phyloP scores from a whole-genome alignment of 129 eudicot species.

The Pulicaria dysenterica region DNA sequence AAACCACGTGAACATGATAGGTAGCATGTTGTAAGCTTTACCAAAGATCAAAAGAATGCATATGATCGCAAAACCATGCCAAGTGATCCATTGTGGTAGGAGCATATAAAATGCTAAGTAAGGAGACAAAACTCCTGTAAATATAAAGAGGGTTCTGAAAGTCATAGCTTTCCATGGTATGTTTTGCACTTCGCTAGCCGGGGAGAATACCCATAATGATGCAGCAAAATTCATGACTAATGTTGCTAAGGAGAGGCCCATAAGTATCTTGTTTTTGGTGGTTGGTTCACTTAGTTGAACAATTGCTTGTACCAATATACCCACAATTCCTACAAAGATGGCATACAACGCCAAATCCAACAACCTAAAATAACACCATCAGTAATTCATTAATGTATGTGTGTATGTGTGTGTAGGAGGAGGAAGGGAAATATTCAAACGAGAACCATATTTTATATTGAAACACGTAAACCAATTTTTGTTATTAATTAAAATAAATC shows the following conservation, averaged over 20 bases:
- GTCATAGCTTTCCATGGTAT: not conserved
- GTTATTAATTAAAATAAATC: too few relatives aligned
- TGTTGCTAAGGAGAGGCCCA: slow-evolving; percentile 13
- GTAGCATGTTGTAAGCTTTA: not conserved
- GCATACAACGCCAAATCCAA: slow-evolving; percentile 1
- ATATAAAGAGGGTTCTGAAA: not conserved
- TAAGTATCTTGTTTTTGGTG: slow-evolving; percentile 8
- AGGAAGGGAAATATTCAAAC: too few relatives aligned
- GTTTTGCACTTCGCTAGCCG: not conserved
- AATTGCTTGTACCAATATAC: slow-evolving; percentile 13
- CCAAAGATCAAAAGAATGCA: not conserved
- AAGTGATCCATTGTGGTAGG: slow-evolving; percentile 16
- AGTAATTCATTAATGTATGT: too few relatives aligned
- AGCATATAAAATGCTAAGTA: not conserved
- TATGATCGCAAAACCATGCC: slow-evolving; percentile 12
- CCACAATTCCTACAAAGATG: slow-evolving; percentile 11
- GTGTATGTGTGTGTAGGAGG: too few relatives aligned
- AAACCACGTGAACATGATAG: slow-evolving; percentile 11
- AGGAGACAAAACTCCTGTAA: slow-evolving; percentile 10
- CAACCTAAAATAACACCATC: too few relatives aligned
- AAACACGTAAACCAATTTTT: too few relatives aligned
- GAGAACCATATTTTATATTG: too few relatives aligned
- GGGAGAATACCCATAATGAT: not conserved
- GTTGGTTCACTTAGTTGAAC: slow-evolving; percentile 11
- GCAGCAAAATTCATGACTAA: slow-evolving; percentile 19